Conservation (phyloP, 768 basidiomycete genomes). For the Sporobolomyces roseus region DNA sequence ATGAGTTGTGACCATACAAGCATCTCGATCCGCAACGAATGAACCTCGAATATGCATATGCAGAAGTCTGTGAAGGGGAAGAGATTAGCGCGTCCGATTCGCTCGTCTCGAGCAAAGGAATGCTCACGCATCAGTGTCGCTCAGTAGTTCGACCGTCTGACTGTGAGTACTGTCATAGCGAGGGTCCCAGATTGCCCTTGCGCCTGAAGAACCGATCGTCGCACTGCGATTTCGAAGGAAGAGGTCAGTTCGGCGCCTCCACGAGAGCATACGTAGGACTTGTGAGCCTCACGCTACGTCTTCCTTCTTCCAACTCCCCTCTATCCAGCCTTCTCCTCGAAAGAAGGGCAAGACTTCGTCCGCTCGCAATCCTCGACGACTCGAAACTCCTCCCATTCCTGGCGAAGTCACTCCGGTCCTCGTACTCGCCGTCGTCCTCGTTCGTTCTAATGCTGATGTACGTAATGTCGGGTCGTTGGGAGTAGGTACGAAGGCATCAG, state of each 20-base stretch:
- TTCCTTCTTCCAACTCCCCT: constrained; percentile 29
- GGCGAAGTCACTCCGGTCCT: constrained; percentile 1
- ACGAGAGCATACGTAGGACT: not conserved
- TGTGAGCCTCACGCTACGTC: constrained; percentile 26
- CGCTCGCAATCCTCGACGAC: constrained; percentile 17
- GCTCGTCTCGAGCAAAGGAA: too few relatives aligned
- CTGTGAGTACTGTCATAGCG: constrained; percentile 13
- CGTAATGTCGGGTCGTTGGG: constrained; percentile 2
- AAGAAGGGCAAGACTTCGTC: constrained; percentile 34
- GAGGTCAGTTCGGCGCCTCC: not conserved
- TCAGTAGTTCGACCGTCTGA: constrained; percentile 8
- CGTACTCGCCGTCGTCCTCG: not conserved
- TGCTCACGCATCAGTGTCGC: constrained; percentile 13
- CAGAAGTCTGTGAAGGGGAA: too few relatives aligned
- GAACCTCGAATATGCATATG: constrained; percentile 13
- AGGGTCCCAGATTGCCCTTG: constrained; percentile 29
- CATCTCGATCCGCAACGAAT: constrained; percentile 27
- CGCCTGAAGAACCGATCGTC: constrained; percentile 14
- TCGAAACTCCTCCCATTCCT: not conserved
- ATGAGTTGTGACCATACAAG: not conserved
- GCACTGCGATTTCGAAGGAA: not conserved
- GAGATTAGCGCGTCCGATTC: not conserved
- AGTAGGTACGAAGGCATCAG: not conserved
- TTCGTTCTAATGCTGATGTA: not conserved
- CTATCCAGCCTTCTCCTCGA: constrained; percentile 35